Evolutionary conservation across 2,329 filamentous ascomycete species (phyloP).

Genomic region (Proliferodiscus dingleyae): DNA sequence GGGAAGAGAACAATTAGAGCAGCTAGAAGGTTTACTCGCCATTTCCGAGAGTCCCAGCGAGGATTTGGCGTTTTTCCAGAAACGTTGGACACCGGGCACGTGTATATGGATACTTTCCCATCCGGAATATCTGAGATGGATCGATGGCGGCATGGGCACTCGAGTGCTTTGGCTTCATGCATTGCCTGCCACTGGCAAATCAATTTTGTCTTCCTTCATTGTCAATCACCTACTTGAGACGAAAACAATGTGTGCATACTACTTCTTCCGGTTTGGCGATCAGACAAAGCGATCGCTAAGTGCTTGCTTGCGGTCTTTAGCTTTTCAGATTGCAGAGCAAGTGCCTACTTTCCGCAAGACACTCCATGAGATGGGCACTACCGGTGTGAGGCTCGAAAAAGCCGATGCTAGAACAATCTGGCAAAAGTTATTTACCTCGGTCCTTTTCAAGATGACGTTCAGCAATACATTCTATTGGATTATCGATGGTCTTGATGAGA

Average conservation of each 20-base stretch:
- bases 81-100: constrained; percentile 20
- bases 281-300: constrained; percentile 22
- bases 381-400: constrained; percentile 11
- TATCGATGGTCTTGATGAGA: constrained; percentile 20
- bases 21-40: not conserved
- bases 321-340: constrained; percentile 26
- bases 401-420: constrained; percentile 12
- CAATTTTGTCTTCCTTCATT: constrained; percentile 28
- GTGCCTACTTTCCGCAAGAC: not conserved
- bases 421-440: constrained; percentile 11
- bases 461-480: constrained; percentile 11
- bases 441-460: constrained; percentile 13
- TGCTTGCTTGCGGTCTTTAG: constrained; percentile 23
- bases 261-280: constrained; percentile 30
- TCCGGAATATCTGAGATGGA: not conserved
- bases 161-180: constrained; percentile 29
- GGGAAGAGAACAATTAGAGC: not conserved
- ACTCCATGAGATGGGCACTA: constrained; percentile 5
- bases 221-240: constrained; percentile 23
- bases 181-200: constrained; percentile 31
- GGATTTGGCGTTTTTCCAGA: constrained; percentile 17
- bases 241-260: constrained; percentile 23
- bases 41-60: not conserved
- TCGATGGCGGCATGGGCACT: not conserved
- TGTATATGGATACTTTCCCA: constrained; percentile 20